These are phyloP conservation scores for Urtica urens DNA, from an alignment of 306 rosid species.

Conservation along the genomic window DNA sequence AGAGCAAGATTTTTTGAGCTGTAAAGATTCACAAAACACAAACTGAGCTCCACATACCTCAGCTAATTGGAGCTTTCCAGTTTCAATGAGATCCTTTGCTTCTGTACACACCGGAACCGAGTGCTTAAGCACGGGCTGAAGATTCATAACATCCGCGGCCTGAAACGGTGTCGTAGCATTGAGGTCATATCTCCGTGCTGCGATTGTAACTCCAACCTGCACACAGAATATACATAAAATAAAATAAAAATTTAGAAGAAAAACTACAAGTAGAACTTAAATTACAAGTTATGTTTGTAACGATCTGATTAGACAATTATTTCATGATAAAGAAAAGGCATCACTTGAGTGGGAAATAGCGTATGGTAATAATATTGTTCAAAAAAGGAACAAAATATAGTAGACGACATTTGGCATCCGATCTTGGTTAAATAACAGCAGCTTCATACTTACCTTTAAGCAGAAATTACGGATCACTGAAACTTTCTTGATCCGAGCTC, in stretches of 20 bases:
- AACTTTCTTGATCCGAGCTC: conserved; percentile 52
- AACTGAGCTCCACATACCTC: conserved; percentile 44
- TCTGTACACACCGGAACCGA: conserved; percentile 87
- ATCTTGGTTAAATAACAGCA: too few relatives aligned
- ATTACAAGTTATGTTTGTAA: too few relatives aligned
- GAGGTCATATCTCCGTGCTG: conserved; percentile 83
- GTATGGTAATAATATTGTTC: too few relatives aligned
- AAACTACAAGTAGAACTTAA: not conserved
- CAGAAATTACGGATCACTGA: conserved; percentile 84
- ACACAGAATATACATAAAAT: conserved; percentile 12
- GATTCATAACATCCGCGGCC: conserved; percentile 64
- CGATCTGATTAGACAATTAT: too few relatives aligned
- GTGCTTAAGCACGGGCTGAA: conserved; percentile 91
- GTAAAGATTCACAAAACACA: too few relatives aligned
- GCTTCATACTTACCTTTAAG: conserved; percentile 51
- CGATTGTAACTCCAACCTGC: conserved; percentile 75
- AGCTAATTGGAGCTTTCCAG: conserved; percentile 89
- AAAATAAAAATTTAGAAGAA: not conserved
- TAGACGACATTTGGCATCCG: too few relatives aligned
- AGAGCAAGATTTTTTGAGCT: too few relatives aligned
- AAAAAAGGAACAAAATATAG: too few relatives aligned
- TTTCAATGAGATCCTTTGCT: conserved; percentile 96
- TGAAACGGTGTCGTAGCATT: conserved; percentile 64
- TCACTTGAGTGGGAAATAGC: too few relatives aligned
- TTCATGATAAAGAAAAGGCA: too few relatives aligned